These are phyloP conservation scores for Pochonia chlamydosporia DNA, from an alignment of 2,329 filamentous ascomycete genomes.

Conservation along the genomic window DNA sequence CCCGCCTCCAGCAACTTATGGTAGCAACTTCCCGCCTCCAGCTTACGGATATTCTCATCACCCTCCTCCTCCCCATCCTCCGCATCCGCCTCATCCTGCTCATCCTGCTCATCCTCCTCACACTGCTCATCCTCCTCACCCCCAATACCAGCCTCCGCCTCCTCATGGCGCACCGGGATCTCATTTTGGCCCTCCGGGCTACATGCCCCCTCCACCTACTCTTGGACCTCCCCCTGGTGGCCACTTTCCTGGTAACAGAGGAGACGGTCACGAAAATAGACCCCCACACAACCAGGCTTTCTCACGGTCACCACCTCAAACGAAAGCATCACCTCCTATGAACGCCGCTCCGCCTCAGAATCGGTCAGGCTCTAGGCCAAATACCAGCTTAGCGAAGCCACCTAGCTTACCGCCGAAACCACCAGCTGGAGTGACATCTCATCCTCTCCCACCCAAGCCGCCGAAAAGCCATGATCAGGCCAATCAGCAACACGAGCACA, in stretches of 20 bases:
- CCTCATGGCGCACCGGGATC: constrained; percentile 14
- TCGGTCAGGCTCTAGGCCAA: not conserved
- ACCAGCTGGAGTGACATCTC: constrained; percentile 8
- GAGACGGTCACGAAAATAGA: constrained; percentile 6
- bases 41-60: constrained; percentile 17
- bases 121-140: constrained; percentile 17
- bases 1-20: constrained; percentile 12
- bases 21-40: constrained; percentile 16
- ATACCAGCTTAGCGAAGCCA: constrained; percentile 2
- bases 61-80: constrained; percentile 15
- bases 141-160: constrained; percentile 16
- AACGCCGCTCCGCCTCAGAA: not conserved
- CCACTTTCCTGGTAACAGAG: not conserved
- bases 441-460: constrained; percentile 26
- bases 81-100: constrained; percentile 14
- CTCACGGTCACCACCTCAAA: constrained; percentile 5
- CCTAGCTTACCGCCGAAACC: constrained; percentile 9
- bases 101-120: constrained; percentile 9
- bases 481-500: constrained; percentile 21
- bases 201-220: constrained; percentile 9
- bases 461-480: constrained; percentile 21
- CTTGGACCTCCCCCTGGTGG: constrained; percentile 6
- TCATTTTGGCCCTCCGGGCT: constrained; percentile 11
- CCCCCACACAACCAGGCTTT: constrained; percentile 6
- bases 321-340: not conserved